Evolutionary conservation across 2,329 filamentous ascomycete genomes (phyloP).

Genomic region (Phaeophleospora eucalypticola): DNA sequence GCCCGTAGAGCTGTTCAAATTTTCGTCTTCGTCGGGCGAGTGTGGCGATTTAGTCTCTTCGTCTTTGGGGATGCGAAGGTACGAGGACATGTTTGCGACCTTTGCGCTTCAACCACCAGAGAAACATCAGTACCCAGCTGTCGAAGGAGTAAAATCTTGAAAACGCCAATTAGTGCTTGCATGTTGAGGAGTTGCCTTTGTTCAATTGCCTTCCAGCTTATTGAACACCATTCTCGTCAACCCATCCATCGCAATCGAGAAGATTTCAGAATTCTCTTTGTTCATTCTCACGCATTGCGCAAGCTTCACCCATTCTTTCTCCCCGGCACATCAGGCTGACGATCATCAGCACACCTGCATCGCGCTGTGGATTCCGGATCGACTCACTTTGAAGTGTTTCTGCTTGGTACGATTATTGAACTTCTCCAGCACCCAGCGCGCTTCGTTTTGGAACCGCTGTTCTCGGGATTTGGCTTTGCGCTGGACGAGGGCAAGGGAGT

Average conservation of each 20-base stretch:
- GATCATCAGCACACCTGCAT: constrained; percentile 13
- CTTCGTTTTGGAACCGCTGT: constrained; percentile 12
- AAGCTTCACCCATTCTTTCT: constrained; percentile 17
- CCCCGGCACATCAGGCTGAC: constrained; percentile 18
- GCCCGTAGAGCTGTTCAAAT: not conserved
- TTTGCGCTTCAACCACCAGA: not conserved
- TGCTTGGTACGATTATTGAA: constrained; percentile 19
- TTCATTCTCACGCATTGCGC: too few relatives aligned
- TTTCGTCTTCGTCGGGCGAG: not conserved
- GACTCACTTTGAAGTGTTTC: constrained; percentile 22
- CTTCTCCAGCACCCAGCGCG: constrained; percentile 19
- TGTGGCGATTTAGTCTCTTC: not conserved
- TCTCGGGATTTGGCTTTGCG: constrained; percentile 12
- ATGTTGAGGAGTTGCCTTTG: too few relatives aligned
- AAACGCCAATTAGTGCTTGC: too few relatives aligned
- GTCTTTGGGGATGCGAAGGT: too few relatives aligned
- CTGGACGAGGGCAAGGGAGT: constrained; percentile 12
- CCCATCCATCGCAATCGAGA: not conserved
- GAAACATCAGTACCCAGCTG: not conserved
- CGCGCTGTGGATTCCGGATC: constrained; percentile 16
- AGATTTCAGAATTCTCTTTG: not conserved
- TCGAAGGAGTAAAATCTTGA: not conserved
- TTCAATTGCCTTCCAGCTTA: not conserved
- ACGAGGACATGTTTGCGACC: too few relatives aligned
- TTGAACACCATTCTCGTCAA: not conserved